Conservation (phyloP, 768 basidiomycete genomes). For the Boletus patriciae region DNA sequence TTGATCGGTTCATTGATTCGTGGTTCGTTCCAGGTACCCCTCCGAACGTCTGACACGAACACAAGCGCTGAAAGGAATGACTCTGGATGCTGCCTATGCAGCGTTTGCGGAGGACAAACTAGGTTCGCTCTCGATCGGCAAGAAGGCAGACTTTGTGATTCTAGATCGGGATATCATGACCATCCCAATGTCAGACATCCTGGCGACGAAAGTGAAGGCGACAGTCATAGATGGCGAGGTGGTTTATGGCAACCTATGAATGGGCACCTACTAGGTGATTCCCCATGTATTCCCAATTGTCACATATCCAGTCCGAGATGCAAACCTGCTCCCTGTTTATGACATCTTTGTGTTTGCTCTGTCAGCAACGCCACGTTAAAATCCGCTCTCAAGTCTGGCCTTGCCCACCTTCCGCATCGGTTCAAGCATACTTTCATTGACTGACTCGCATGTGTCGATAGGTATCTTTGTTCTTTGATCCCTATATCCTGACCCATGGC, state of each 20-base stretch:
- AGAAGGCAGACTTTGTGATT: constrained; percentile 86
- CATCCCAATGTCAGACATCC: constrained; percentile 57
- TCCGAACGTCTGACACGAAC: constrained; percentile 71
- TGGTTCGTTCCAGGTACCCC: constrained; percentile 59
- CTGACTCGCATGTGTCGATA: constrained; percentile 88
- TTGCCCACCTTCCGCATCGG: constrained; percentile 90
- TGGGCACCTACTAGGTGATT: too few relatives aligned
- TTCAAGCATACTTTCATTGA: constrained; percentile 84
- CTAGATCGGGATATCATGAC: constrained; percentile 80
- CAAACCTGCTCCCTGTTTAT: neutral
- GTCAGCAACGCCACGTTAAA: constrained; percentile 5
- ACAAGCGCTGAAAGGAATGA: constrained; percentile 90
- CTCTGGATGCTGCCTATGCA: constrained; percentile 85
- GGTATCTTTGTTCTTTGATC: constrained; percentile 76
- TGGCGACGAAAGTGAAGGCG: constrained; percentile 62
- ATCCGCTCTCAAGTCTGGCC: constrained; percentile 84
- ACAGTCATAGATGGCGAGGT: constrained; percentile 77
- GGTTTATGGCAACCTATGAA: constrained; percentile 51
- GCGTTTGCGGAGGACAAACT: constrained; percentile 69
- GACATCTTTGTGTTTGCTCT: neutral
- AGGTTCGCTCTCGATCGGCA: constrained; percentile 74
- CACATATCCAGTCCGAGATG: neutral
- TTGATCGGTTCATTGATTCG: neutral
- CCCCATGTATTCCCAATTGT: neutral
- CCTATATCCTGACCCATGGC: constrained; percentile 80